Evolutionary conservation across 352 stramenopile species (phyloP).

Genomic region (Phytophthora hibernalis): DNA sequence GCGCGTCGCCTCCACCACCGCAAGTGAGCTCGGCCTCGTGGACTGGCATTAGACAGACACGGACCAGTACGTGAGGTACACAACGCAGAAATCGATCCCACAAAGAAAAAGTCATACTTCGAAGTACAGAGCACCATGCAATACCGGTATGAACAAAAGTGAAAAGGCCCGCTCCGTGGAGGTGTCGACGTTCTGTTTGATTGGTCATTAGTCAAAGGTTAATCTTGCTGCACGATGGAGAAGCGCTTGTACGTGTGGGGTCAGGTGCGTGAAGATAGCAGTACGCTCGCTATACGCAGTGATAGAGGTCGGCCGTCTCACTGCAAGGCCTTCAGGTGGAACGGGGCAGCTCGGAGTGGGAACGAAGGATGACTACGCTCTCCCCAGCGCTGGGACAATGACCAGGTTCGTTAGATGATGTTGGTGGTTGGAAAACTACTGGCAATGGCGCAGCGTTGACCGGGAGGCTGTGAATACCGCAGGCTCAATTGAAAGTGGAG

Average conservation of each 20-base stretch:
- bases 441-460: background rate
- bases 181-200: conserved; percentile 14
- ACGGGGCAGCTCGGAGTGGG: conserved; percentile 72
- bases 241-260: conserved; percentile 62
- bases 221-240: conserved; percentile 21
- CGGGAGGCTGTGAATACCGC: conserved; percentile 13
- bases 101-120: background rate
- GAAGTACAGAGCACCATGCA: too few species aligned
- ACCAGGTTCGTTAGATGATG: conserved; percentile 12
- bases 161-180: conserved; percentile 2
- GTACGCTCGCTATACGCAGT: background rate
- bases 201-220: conserved; percentile 26
- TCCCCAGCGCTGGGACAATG: conserved; percentile 54
- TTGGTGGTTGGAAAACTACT: background rate
- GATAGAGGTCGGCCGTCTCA: background rate
- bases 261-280: conserved; percentile 38
- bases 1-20: conserved; percentile 62
- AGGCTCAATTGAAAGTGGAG: conserved; percentile 31
- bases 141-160: conserved; percentile 9
- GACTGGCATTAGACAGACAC: background rate
- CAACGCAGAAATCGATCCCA: background rate
- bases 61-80: background rate
- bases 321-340: conserved; percentile 46
- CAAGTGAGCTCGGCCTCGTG: conserved; percentile 46
- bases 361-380: conserved; percentile 56